Conservation (phyloP, 169 alveolate species). For the Eimeria tenella region DNA sequence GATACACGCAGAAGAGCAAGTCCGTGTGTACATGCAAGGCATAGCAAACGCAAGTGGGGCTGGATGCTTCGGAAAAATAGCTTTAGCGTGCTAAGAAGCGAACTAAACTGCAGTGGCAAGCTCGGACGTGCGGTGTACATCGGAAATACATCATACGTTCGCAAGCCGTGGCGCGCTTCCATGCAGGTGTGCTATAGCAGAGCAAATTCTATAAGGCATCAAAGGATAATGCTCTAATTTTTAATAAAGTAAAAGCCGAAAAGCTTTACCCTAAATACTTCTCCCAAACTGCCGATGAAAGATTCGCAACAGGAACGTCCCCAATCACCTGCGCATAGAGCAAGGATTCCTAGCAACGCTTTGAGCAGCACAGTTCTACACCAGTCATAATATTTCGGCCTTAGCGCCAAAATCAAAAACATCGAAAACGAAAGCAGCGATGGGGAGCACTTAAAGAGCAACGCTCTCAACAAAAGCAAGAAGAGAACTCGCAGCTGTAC, state of each 20-base stretch:
- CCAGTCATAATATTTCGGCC: not conserved
- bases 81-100: too few species aligned
- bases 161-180: too few species aligned
- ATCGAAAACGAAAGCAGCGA: not conserved
- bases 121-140: too few species aligned
- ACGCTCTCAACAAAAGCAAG: not conserved
- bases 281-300: conserved; percentile 46
- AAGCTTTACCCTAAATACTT: conserved; percentile 39
- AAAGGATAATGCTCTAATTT: too few species aligned
- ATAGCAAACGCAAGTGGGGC: too few species aligned
- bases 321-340: conserved; percentile 32
- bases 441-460: not conserved
- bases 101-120: too few species aligned
- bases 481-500: not conserved
- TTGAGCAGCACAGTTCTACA: not conserved
- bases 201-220: too few species aligned
- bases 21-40: not conserved
- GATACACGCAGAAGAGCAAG: not conserved
- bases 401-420: not conserved
- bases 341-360: not conserved
- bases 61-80: too few species aligned
- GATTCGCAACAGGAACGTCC: conserved; percentile 57
- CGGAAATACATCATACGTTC: too few species aligned
- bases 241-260: too few species aligned
- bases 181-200: too few species aligned